Evolutionary conservation across 2,329 filamentous ascomycete genomes (phyloP).

Genomic region (Talaromyces atroroseus): DNA sequence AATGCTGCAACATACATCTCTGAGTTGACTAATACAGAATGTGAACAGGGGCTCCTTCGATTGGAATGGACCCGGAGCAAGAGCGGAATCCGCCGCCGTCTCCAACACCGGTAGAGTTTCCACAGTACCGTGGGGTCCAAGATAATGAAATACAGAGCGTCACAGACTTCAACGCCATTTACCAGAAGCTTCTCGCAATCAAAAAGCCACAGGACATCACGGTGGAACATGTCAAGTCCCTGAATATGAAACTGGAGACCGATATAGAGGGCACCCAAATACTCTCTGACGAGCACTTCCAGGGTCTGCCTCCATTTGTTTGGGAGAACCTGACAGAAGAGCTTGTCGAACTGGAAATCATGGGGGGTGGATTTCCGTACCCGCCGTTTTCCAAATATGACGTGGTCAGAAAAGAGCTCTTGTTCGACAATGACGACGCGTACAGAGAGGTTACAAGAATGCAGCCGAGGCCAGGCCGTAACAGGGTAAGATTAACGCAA

Average conservation of each 20-base stretch:
- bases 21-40: neutral
- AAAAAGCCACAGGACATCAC: slow-evolving; percentile 38
- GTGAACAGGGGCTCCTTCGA: slow-evolving; percentile 25
- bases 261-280: slow-evolving; percentile 33
- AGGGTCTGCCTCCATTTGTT: slow-evolving; percentile 33
- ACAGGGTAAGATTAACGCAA: slow-evolving; percentile 49
- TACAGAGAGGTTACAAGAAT: slow-evolving; percentile 52
- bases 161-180: slow-evolving; percentile 33
- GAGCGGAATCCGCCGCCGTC: slow-evolving; percentile 46
- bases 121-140: slow-evolving; percentile 39
- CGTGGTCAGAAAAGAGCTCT: slow-evolving; percentile 46
- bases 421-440: slow-evolving; percentile 51
- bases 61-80: slow-evolving; percentile 31
- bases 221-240: slow-evolving; percentile 31
- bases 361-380: slow-evolving; percentile 47
- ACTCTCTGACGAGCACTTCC: slow-evolving; percentile 29
- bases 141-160: slow-evolving; percentile 27
- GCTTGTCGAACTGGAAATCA: slow-evolving; percentile 23
- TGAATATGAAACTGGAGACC: slow-evolving; percentile 37
- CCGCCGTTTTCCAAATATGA: slow-evolving; percentile 47
- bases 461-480: slow-evolving; percentile 38
- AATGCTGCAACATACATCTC: neutral
- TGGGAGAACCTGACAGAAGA: slow-evolving; percentile 23
- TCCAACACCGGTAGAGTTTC: slow-evolving; percentile 50
- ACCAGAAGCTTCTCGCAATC: slow-evolving; percentile 41